Evolutionary conservation across 495 filamentous ascomycete species (phyloP).

Genomic region (Astrothelium macrocarpum): DNA sequence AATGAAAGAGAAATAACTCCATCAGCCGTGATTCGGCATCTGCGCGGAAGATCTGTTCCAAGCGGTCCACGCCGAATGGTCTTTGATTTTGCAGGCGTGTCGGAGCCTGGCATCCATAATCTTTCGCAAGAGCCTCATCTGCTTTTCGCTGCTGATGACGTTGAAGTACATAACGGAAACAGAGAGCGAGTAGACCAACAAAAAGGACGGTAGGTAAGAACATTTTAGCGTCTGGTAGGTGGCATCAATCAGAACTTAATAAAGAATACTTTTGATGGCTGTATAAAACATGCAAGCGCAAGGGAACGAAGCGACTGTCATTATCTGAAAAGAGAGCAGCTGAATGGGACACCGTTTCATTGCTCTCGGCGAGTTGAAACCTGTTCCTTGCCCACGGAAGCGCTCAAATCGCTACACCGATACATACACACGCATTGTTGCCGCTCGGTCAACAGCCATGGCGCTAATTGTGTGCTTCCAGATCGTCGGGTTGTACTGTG

Average conservation of each 20-base stretch:
- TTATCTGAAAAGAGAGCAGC: background rate
- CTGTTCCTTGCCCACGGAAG: background rate
- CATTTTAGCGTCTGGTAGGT: background rate
- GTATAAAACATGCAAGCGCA: background rate
- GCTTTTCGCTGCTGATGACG: background rate
- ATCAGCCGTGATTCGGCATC: slow-evolving; percentile 26
- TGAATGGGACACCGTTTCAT: background rate
- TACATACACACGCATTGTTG: background rate
- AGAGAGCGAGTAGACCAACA: background rate
- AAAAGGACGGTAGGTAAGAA: background rate
- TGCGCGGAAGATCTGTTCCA: slow-evolving; percentile 26
- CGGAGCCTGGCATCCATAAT: slow-evolving; percentile 27
- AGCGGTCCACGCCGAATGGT: slow-evolving; percentile 33
- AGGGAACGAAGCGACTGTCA: background rate
- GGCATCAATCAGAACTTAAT: background rate
- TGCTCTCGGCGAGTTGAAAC: background rate
- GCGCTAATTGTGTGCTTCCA: background rate
- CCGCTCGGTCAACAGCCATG: background rate
- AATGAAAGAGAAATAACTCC: slow-evolving; percentile 28
- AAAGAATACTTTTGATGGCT: background rate
- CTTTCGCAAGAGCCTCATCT: slow-evolving; percentile 10
- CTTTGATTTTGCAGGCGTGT: slow-evolving; percentile 26
- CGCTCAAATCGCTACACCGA: background rate
- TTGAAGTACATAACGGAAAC: background rate
- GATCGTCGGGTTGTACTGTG: background rate